Conservation (phyloP, 805 yeast species). For the Teunomyces barrocoloradensis region DNA sequence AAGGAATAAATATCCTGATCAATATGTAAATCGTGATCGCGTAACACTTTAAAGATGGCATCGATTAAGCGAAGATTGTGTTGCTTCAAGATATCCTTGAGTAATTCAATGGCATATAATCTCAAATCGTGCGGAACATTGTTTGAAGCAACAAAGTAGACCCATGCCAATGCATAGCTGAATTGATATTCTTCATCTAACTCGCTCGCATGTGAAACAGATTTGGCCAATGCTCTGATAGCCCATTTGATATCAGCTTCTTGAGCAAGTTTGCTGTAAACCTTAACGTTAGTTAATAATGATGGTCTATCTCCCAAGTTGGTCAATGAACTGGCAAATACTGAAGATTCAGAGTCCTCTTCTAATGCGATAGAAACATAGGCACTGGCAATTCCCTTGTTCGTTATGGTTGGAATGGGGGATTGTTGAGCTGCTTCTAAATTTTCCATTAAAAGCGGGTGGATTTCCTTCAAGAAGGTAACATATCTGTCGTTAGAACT, state of each 20-base stretch:
- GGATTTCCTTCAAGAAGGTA: conserved; percentile 12
- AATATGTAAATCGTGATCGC: conserved; percentile 10
- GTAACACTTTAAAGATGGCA: conserved; percentile 35
- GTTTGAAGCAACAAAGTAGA: conserved; percentile 46
- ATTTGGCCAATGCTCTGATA: conserved; percentile 41
- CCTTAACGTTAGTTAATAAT: conserved; percentile 44
- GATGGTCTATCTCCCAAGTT: conserved; percentile 47
- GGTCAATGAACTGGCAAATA: conserved; percentile 32
- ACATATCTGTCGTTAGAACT: neutral
- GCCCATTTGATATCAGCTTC: conserved; percentile 53
- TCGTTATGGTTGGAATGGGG: conserved; percentile 54
- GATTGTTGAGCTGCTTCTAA: conserved; percentile 45
- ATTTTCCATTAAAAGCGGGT: conserved; percentile 23
- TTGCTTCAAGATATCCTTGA: conserved; percentile 33
- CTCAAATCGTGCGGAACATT: conserved; percentile 34
- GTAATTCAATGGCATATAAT: conserved; percentile 26
- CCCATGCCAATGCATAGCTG: conserved; percentile 46
- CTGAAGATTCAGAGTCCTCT: conserved; percentile 4
- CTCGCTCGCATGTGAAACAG: conserved; percentile 17
- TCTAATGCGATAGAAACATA: conserved; percentile 44
- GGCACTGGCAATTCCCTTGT: conserved; percentile 52
- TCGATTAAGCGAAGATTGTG: conserved; percentile 41
- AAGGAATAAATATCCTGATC: conserved; percentile 12
- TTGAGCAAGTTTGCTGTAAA: conserved; percentile 48
- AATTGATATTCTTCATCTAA: conserved; percentile 12